Evolutionary conservation across 2,329 filamentous ascomycete genomes (phyloP).

Genomic region (Penicillium polonicum): DNA sequence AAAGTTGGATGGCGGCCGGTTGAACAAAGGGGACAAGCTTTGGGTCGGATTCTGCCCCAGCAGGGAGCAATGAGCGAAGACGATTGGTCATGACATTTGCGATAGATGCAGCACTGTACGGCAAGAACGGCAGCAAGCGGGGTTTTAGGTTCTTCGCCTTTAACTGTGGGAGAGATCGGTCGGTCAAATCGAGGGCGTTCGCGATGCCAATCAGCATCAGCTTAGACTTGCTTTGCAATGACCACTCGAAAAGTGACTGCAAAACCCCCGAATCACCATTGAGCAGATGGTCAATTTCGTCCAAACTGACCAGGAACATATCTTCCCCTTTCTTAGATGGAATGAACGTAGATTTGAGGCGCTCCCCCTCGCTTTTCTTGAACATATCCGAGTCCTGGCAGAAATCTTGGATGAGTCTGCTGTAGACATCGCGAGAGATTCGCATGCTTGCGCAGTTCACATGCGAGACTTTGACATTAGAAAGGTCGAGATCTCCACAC

Average conservation of each 20-base stretch:
- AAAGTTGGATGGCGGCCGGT: conserved; percentile 88
- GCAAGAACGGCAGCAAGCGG: conserved; percentile 83
- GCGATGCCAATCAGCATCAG: conserved; percentile 89
- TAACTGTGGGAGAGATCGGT: conserved; percentile 87
- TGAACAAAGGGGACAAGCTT: conserved; percentile 83
- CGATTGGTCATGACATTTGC: conserved; percentile 82
- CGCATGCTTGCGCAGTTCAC: conserved; percentile 98
- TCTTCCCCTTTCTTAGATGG: conserved; percentile 54
- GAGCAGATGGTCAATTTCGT: conserved; percentile 93
- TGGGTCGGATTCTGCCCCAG: conserved; percentile 41
- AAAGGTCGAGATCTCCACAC: conserved; percentile 58
- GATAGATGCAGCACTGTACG: conserved; percentile 85
- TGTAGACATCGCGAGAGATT: conserved; percentile 79
- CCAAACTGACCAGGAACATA: conserved; percentile 80
- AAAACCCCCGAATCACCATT: conserved; percentile 84
- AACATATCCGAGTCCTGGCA: conserved; percentile 60
- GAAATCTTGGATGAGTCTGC: conserved; percentile 70
- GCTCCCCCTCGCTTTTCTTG: conserved; percentile 66
- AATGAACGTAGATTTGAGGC: conserved; percentile 70
- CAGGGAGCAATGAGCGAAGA: conserved; percentile 69
- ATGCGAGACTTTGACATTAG: conserved; percentile 66
- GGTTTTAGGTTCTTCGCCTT: conserved; percentile 92
- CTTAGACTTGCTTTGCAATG: conserved; percentile 73
- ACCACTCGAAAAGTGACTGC: conserved; percentile 97
- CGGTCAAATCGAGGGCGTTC: conserved; percentile 92